Conservation (phyloP, 2,329 filamentous ascomycete species). For the Westerdykella aurantiaca region DNA sequence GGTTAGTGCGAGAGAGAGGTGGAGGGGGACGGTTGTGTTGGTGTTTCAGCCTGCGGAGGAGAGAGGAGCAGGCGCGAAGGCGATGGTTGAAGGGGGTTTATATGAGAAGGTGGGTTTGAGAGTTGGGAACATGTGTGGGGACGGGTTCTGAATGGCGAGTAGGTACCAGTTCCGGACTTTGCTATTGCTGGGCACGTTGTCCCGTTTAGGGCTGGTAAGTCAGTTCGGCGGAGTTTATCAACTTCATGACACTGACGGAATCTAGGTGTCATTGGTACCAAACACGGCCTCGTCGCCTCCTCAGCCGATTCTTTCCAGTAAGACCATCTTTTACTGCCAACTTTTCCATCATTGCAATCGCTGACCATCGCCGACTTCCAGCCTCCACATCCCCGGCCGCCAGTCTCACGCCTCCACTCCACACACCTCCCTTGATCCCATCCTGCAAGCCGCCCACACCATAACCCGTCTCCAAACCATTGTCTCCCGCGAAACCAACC, state of each 20-base stretch:
- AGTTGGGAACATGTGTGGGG: too few species aligned
- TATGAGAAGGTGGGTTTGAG: constrained; percentile 39
- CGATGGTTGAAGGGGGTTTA: constrained; percentile 57
- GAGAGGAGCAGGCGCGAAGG: constrained; percentile 54
- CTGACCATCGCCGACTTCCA: constrained; percentile 27
- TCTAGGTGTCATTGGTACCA: constrained; percentile 38
- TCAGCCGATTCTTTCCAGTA: constrained; percentile 38
- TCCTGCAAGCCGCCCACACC: constrained; percentile 52
- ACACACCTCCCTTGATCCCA: constrained; percentile 53
- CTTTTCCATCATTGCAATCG: neutral
- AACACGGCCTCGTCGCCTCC: constrained; percentile 38
- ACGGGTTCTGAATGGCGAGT: too few species aligned
- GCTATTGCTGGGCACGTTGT: constrained; percentile 55
- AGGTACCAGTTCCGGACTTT: constrained; percentile 50
- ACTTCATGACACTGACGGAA: neutral
- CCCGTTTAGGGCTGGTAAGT: constrained; percentile 34
- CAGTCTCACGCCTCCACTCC: constrained; percentile 56
- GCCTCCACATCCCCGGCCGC: constrained; percentile 53
- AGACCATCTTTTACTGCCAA: neutral
- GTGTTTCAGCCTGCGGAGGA: constrained; percentile 66
- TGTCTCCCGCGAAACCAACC: constrained; percentile 50
- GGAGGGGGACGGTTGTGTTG: constrained; percentile 59
- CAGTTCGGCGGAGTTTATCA: neutral
- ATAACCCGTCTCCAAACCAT: constrained; percentile 57
- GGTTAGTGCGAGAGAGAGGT: constrained; percentile 39